Conservation (phyloP, 805 yeast genomes). For the Kluyveromyces aestuarii region DNA sequence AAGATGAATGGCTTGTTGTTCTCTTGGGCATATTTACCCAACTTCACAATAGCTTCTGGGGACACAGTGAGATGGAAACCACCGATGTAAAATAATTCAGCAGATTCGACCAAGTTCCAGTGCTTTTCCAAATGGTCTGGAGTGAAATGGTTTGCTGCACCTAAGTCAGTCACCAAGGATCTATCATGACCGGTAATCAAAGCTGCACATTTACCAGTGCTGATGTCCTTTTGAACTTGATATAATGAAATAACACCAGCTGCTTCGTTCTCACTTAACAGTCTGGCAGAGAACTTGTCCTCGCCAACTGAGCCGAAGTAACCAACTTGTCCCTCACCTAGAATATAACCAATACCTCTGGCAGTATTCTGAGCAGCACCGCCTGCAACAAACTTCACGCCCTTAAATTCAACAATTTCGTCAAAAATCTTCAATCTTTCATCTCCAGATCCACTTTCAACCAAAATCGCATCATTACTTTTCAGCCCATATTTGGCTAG, state of each 20-base stretch:
- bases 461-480: slow-evolving; percentile 87
- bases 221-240: slow-evolving; percentile 63
- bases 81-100: slow-evolving; percentile 82
- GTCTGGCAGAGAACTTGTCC: slow-evolving; percentile 76
- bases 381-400: slow-evolving; percentile 79
- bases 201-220: slow-evolving; percentile 98
- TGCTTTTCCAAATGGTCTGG: slow-evolving; percentile 78
- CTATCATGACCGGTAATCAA: slow-evolving; percentile 81
- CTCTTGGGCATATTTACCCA: slow-evolving; percentile 89
- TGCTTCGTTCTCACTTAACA: slow-evolving; percentile 69
- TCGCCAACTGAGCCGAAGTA: slow-evolving; percentile 96
- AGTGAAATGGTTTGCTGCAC: slow-evolving; percentile 96
- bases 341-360: slow-evolving; percentile 91
- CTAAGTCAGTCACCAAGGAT: slow-evolving; percentile 91
- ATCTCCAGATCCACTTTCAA: slow-evolving; percentile 46
- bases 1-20: slow-evolving; percentile 67
- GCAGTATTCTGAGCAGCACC: slow-evolving; percentile 99
- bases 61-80: slow-evolving; percentile 99
- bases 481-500: slow-evolving; percentile 75
- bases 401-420: slow-evolving; percentile 56
- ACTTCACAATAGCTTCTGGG: slow-evolving; percentile 81
- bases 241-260: slow-evolving; percentile 87
- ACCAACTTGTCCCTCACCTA: slow-evolving; percentile 73
- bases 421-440: slow-evolving; percentile 79
- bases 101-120: slow-evolving; percentile 79